Evolutionary conservation across 2,329 filamentous ascomycete species (phyloP).

Genomic region (Trichoderma gracile): DNA sequence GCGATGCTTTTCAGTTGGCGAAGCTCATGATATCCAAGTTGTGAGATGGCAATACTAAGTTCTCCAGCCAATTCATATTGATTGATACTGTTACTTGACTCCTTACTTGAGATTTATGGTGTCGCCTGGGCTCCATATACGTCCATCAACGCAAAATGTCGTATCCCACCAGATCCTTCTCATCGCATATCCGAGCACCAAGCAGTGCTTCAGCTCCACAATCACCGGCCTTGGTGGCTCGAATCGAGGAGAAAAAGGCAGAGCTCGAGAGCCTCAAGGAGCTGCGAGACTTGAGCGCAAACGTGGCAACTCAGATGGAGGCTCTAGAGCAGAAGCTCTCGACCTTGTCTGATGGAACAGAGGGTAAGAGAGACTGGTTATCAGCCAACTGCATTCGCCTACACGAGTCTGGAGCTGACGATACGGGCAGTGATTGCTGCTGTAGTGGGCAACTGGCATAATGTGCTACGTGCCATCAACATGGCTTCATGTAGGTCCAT

Average conservation of each 20-base stretch:
- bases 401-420: background rate
- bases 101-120: background rate
- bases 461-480: conserved; percentile 78
- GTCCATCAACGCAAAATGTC: conserved; percentile 48
- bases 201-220: conserved; percentile 57
- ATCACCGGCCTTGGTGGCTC: conserved; percentile 68
- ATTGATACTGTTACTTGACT: too few relatives aligned
- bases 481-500: conserved; percentile 76
- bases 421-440: conserved; percentile 64
- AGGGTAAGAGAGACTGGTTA: conserved; percentile 55
- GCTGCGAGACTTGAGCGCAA: conserved; percentile 74
- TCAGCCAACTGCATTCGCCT: background rate
- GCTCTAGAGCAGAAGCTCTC: conserved; percentile 74
- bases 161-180: conserved; percentile 57
- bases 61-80: background rate
- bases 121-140: too few relatives aligned
- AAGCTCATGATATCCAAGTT: too few relatives aligned
- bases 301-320: conserved; percentile 79
- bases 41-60: too few relatives aligned
- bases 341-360: conserved; percentile 78
- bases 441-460: conserved; percentile 87
- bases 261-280: conserved; percentile 79
- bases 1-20: background rate
- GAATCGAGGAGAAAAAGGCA: conserved; percentile 82
- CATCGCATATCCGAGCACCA: conserved; percentile 67